phyloP scores from a whole-genome alignment of 768 basidiomycete genomes.

The Gymnopilus junonius region DNA sequence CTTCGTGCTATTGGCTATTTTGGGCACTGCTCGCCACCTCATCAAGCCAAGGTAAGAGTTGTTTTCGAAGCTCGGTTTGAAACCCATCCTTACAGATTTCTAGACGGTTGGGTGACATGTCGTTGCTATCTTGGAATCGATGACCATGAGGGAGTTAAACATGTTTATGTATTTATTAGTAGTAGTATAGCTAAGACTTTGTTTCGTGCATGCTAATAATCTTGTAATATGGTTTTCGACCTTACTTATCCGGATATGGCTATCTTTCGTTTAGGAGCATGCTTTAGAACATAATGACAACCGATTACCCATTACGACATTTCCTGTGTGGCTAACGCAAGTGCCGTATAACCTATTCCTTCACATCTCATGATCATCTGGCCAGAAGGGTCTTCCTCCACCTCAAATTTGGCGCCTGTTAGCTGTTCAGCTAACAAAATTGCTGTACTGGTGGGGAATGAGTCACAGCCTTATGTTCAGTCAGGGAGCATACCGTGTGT shows the following conservation, averaged over 20 bases:
- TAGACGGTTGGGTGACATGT: constrained; percentile 88
- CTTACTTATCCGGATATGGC: neutral
- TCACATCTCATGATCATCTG: constrained; percentile 57
- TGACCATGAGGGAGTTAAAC: constrained; percentile 25
- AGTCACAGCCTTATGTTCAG: neutral
- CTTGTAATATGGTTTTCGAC: constrained; percentile 25
- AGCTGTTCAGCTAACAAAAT: constrained; percentile 76
- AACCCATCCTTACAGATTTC: constrained; percentile 11
- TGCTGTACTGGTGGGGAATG: constrained; percentile 50
- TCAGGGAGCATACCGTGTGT: constrained; percentile 60
- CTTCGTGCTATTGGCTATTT: constrained; percentile 86
- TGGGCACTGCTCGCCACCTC: constrained; percentile 90
- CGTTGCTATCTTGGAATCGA: constrained; percentile 84
- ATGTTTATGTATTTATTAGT: constrained; percentile 27
- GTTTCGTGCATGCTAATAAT: constrained; percentile 27
- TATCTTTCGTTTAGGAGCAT: neutral
- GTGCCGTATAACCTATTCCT: constrained; percentile 61
- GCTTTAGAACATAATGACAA: neutral
- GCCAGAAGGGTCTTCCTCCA: constrained; percentile 47
- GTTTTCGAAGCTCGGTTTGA: constrained; percentile 16
- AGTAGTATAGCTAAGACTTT: constrained; percentile 25
- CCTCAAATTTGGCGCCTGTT: constrained; percentile 65
- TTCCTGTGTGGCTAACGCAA: neutral
- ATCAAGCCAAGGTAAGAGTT: constrained; percentile 80
- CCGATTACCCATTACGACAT: neutral